Conservation (phyloP, 257 asterid species). For the Plantago major region DNA sequence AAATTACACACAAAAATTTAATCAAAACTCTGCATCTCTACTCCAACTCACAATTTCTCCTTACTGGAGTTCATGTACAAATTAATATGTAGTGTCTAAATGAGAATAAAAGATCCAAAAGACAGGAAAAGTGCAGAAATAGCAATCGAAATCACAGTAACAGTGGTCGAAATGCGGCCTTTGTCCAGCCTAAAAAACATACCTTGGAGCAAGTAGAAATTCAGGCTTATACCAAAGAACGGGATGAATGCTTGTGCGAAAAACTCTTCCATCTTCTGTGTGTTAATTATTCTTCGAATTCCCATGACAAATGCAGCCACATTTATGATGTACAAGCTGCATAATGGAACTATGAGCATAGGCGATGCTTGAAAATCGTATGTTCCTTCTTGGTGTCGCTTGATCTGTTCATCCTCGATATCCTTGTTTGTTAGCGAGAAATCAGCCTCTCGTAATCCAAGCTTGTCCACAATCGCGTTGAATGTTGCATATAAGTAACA, state of each 20-base stretch:
- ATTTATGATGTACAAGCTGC: conserved; percentile 39
- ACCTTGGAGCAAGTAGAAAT: conserved; percentile 54
- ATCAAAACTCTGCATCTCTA: too few species aligned
- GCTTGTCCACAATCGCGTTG: conserved; percentile 30
- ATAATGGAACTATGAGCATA: conserved; percentile 38
- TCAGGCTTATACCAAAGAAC: conserved; percentile 32
- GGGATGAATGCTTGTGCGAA: conserved; percentile 36
- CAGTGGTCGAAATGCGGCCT: conserved; percentile 32
- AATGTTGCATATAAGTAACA: conserved; percentile 43
- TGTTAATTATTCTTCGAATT: conserved; percentile 13
- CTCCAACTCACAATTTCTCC: too few species aligned
- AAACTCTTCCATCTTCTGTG: conserved; percentile 19
- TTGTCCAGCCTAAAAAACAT: conserved; percentile 50
- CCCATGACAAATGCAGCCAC: conserved; percentile 34
- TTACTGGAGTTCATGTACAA: too few species aligned
- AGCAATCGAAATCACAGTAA: conserved; percentile 22
- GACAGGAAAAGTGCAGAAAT: conserved; percentile 14
- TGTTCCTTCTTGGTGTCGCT: conserved; percentile 34
- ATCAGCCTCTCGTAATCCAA: conserved; percentile 41
- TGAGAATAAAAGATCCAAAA: background rate
- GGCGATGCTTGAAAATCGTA: conserved; percentile 47
- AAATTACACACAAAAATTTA: too few species aligned
- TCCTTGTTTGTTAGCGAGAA: conserved; percentile 58
- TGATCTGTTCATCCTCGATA: conserved; percentile 34
- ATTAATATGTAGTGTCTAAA: too few species aligned